phyloP scores from a whole-genome alignment of 306 rosid species.

The Mimosa bimucronata region DNA sequence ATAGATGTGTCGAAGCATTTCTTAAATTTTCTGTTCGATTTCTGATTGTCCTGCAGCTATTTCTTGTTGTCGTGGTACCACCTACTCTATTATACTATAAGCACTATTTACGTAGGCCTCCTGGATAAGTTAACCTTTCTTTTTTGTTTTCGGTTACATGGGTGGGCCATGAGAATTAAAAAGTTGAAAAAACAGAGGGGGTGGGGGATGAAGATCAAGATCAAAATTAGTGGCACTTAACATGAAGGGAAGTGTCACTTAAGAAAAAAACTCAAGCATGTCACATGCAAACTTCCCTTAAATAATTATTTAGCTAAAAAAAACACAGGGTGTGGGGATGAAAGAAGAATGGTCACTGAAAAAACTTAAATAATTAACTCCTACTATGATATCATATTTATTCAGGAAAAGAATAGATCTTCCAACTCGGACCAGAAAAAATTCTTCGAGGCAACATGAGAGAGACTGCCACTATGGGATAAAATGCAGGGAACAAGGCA shows the following conservation, averaged over 20 bases:
- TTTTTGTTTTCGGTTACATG: not conserved
- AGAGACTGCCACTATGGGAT: not conserved
- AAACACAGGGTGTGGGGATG: not conserved
- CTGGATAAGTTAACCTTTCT: not conserved
- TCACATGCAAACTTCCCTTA: not conserved
- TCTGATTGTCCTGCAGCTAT: not conserved
- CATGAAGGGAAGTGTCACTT: not conserved
- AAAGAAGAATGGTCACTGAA: not conserved
- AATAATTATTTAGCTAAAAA: no score
- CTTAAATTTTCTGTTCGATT: not conserved
- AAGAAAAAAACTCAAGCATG: not conserved
- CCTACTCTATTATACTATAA: not conserved
- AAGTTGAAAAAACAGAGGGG: not conserved
- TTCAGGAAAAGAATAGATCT: slow-evolving; percentile 25
- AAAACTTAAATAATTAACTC: slow-evolving; percentile 14
- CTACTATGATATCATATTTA: slow-evolving; percentile 11
- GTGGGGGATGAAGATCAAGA: not conserved
- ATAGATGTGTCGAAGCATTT: not conserved
- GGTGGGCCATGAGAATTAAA: not conserved
- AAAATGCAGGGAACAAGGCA: not conserved
- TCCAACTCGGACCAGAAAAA: not conserved
- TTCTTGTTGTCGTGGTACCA: not conserved
- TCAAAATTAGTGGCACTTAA: not conserved
- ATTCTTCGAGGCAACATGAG: not conserved
- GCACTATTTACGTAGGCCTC: not conserved